phyloP scores from a whole-genome alignment of 2,329 filamentous ascomycete genomes.

The Aspergillus hortae region DNA sequence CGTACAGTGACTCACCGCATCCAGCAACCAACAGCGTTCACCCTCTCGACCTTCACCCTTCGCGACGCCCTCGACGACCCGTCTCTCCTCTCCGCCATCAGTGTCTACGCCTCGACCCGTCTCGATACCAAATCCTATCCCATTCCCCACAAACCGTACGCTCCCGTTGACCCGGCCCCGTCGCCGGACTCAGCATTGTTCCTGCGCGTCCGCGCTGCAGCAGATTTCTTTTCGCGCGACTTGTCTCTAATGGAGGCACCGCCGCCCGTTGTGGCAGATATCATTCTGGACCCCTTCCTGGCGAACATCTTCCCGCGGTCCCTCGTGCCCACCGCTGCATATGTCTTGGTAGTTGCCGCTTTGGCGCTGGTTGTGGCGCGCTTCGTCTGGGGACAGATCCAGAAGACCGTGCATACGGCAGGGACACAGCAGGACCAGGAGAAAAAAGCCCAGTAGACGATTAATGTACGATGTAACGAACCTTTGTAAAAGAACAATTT shows the following conservation, averaged over 20 bases:
- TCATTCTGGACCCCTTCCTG: conserved; percentile 81
- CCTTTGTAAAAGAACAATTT: background rate
- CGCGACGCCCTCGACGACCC: conserved; percentile 59
- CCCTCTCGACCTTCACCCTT: conserved; percentile 62
- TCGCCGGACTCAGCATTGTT: conserved; percentile 58
- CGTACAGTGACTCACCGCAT: background rate
- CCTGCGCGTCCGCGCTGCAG: conserved; percentile 69
- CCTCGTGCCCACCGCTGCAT: conserved; percentile 67
- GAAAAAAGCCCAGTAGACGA: conserved; percentile 11
- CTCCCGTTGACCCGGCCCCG: conserved; percentile 15
- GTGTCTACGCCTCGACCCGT: conserved; percentile 56
- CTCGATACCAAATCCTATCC: conserved; percentile 29
- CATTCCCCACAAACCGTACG: conserved; percentile 7
- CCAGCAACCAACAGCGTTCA: conserved; percentile 83
- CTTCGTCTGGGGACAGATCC: conserved; percentile 24
- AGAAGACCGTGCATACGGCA: conserved; percentile 16
- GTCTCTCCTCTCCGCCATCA: conserved; percentile 63
- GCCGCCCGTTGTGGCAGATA: conserved; percentile 71
- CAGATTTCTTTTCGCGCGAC: conserved; percentile 81
- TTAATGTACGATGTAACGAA: background rate
- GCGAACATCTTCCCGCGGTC: conserved; percentile 76
- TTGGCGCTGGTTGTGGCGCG: conserved; percentile 46
- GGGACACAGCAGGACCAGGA: conserved; percentile 8
- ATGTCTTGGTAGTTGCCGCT: conserved; percentile 61
- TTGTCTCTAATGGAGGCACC: conserved; percentile 69